These are phyloP conservation scores for Myrica gale DNA, from an alignment of 306 rosid species.

Conservation along the genomic window DNA sequence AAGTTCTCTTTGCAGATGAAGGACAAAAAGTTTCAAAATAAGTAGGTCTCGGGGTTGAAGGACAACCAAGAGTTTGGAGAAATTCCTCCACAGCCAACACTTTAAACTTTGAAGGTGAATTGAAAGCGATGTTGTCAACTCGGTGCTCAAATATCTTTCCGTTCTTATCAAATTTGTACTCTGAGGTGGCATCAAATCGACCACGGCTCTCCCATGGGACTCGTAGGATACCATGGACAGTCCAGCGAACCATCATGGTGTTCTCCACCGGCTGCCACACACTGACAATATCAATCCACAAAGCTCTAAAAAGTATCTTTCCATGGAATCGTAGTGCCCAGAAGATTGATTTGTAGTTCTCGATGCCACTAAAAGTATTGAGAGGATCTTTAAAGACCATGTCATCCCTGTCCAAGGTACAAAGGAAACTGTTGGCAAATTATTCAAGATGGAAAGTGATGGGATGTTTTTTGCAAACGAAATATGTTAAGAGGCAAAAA, in stretches of 20 bases:
- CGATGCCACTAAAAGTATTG: constrained; percentile 71
- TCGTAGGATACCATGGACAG: constrained; percentile 80
- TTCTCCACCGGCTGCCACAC: constrained; percentile 84
- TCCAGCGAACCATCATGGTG: constrained; percentile 81
- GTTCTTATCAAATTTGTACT: constrained; percentile 79
- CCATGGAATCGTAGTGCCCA: constrained; percentile 85
- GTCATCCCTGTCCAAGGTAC: constrained; percentile 60
- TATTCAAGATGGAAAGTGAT: too few relatives aligned
- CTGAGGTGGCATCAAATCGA: constrained; percentile 86
- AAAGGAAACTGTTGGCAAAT: neutral
- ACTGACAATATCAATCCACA: constrained; percentile 68
- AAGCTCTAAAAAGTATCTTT: constrained; percentile 65
- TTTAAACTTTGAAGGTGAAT: constrained; percentile 64
- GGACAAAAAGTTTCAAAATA: constrained; percentile 58
- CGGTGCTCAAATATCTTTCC: constrained; percentile 86
- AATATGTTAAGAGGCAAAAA: too few relatives aligned
- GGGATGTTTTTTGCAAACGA: too few relatives aligned
- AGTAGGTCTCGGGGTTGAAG: constrained; percentile 75
- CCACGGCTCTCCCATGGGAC: constrained; percentile 85
- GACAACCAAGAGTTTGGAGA: constrained; percentile 64
- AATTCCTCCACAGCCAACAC: constrained; percentile 57
- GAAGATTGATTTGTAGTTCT: constrained; percentile 76
- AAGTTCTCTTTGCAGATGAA: constrained; percentile 31
- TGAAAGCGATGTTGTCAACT: constrained; percentile 58
- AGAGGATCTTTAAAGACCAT: constrained; percentile 82